These are phyloP conservation scores for Cladosporium sphaerospermum DNA, from an alignment of 2,329 filamentous ascomycete species.

Conservation along the genomic window DNA sequence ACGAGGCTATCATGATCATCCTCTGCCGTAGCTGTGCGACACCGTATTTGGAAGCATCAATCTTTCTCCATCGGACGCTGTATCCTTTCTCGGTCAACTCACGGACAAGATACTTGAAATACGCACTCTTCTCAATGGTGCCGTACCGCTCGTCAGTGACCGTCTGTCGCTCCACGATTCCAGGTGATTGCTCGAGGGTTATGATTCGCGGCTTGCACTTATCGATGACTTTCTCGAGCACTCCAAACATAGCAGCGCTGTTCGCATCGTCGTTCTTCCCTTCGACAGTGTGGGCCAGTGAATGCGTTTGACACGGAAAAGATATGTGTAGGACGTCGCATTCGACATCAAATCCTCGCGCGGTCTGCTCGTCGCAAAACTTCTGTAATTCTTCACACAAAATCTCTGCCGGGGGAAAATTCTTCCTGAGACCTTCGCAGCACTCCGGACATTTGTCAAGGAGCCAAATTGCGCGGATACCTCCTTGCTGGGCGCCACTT, in stretches of 20 bases:
- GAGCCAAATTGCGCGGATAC: slow-evolving; percentile 52
- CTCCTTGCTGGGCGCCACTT: slow-evolving; percentile 53
- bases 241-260: too few relatives aligned
- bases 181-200: slow-evolving; percentile 74
- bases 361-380: slow-evolving; percentile 39
- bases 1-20: slow-evolving; percentile 48
- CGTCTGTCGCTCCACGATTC: slow-evolving; percentile 41
- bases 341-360: not conserved
- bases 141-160: too few relatives aligned
- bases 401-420: slow-evolving; percentile 39
- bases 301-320: slow-evolving; percentile 72
- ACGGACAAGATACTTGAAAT: slow-evolving; percentile 52
- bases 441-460: slow-evolving; percentile 59
- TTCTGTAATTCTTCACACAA: slow-evolving; percentile 27
- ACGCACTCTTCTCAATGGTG: slow-evolving; percentile 36
- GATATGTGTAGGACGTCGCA: slow-evolving; percentile 70
- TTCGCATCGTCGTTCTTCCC: slow-evolving; percentile 49
- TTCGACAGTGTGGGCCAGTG: slow-evolving; percentile 58
- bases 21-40: slow-evolving; percentile 45
- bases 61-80: slow-evolving; percentile 62
- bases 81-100: slow-evolving; percentile 62
- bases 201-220: slow-evolving; percentile 60
- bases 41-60: slow-evolving; percentile 46
- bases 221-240: slow-evolving; percentile 47
- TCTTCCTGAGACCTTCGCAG: slow-evolving; percentile 51